phyloP scores from a whole-genome alignment of 345 rosid species.

The Ricinus communis region DNA sequence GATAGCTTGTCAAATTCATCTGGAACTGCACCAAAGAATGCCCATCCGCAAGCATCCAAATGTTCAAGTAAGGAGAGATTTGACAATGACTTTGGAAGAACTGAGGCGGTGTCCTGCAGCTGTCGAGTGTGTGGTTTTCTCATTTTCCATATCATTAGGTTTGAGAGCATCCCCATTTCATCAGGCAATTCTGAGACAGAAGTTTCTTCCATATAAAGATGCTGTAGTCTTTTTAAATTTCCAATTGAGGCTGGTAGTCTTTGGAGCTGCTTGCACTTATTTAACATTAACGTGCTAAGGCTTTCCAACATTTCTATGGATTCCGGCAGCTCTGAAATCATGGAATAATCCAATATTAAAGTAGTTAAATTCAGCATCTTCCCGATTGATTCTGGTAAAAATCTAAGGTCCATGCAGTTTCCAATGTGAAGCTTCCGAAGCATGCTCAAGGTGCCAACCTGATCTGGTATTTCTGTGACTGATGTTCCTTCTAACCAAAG shows the following conservation, averaged over 20 bases:
- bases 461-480: conserved; percentile 35
- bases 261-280: conserved; percentile 33
- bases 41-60: conserved; percentile 47
- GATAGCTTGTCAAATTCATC: conserved; percentile 51
- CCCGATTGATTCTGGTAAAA: conserved; percentile 43
- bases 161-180: conserved; percentile 43
- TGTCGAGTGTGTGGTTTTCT: conserved; percentile 24
- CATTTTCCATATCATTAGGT: conserved; percentile 39
- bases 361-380: conserved; percentile 33
- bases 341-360: conserved; percentile 20
- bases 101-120: not conserved
- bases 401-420: conserved; percentile 19
- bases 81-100: conserved; percentile 37
- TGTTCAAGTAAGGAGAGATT: conserved; percentile 38
- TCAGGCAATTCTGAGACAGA: conserved; percentile 41
- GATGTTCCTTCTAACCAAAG: conserved; percentile 26
- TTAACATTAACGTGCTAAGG: conserved; percentile 33
- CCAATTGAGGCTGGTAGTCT: conserved; percentile 49
- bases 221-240: conserved; percentile 36
- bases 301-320: conserved; percentile 49
- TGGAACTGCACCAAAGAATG: conserved; percentile 41
- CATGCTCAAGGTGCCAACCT: conserved; percentile 40
- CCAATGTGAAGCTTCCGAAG: conserved; percentile 36
- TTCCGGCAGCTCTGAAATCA: conserved; percentile 45
- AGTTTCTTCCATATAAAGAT: conserved; percentile 39